Evolutionary conservation across 164 flowering plant species (phyloP).

Genomic region (Vitis riparia): DNA sequence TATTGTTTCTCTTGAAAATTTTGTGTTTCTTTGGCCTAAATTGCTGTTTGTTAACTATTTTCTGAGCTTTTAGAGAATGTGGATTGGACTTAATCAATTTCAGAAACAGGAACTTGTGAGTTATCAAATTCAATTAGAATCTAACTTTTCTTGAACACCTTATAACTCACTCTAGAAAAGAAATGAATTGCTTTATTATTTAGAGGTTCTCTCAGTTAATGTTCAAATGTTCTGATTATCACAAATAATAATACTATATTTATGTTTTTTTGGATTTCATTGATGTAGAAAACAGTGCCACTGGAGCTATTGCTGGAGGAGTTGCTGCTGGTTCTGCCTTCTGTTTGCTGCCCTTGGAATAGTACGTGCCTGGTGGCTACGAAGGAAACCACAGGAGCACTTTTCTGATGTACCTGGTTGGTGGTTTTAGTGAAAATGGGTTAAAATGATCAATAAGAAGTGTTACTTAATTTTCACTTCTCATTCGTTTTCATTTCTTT

Average conservation of each 20-base stretch:
- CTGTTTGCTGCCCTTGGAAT: conserved; percentile 68
- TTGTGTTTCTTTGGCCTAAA: too few relatives aligned
- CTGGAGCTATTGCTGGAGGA: conserved; percentile 71
- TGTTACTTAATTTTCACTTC: background rate
- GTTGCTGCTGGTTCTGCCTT: conserved; percentile 75
- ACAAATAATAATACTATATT: background rate
- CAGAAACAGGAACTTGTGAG: too few relatives aligned
- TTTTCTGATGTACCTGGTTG: conserved; percentile 75
- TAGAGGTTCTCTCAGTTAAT: too few relatives aligned
- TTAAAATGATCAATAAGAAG: background rate
- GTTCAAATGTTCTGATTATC: too few relatives aligned
- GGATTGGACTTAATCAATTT: too few relatives aligned
- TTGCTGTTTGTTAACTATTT: too few relatives aligned
- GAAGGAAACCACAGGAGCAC: conserved; percentile 52
- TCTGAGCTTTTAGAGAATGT: too few relatives aligned
- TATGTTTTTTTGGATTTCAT: background rate
- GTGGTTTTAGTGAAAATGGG: conserved; percentile 6
- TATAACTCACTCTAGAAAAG: too few relatives aligned
- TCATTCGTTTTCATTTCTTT: background rate
- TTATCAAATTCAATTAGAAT: too few relatives aligned
- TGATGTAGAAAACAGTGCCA: conserved; percentile 36
- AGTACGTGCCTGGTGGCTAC: conserved; percentile 56
- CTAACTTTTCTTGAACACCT: too few relatives aligned
- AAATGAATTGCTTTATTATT: too few relatives aligned
- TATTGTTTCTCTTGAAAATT: too few relatives aligned